These are phyloP conservation scores for Chlorella ohadii DNA, from an alignment of 139 green algal species.

Conservation along the genomic window DNA sequence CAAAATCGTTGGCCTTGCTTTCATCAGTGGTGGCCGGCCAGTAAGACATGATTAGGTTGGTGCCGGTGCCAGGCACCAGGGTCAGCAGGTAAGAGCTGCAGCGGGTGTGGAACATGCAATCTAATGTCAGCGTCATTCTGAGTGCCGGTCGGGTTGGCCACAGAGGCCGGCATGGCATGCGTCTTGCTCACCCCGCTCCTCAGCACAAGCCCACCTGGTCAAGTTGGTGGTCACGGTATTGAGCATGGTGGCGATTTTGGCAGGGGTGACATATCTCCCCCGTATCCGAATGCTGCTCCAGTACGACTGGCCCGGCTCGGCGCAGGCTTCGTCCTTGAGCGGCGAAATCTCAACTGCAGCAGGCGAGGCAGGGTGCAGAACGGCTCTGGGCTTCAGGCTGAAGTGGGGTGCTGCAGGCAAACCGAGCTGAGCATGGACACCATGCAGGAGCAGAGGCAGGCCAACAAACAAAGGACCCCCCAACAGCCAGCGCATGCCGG, in stretches of 20 bases:
- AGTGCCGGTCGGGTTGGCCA: background rate
- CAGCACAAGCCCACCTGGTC: background rate
- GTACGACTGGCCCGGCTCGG: background rate
- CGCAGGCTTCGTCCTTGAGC: background rate
- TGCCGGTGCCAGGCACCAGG: background rate
- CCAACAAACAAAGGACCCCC: too few relatives aligned
- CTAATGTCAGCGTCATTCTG: background rate
- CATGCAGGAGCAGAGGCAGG: too few relatives aligned
- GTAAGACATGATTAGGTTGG: constrained; percentile 7
- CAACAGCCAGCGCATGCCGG: too few relatives aligned
- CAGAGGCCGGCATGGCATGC: too few relatives aligned
- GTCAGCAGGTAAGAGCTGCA: constrained; percentile 22
- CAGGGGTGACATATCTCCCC: constrained; percentile 1
- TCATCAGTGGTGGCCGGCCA: constrained; percentile 8
- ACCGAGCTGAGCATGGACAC: too few relatives aligned
- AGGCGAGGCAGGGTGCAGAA: too few relatives aligned
- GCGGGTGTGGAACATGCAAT: background rate
- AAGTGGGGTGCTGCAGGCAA: too few relatives aligned
- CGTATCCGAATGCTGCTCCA: constrained; percentile 8
- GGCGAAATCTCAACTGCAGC: background rate
- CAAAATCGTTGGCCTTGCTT: background rate
- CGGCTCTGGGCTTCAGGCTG: too few relatives aligned
- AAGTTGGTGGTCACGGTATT: background rate
- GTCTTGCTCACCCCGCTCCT: background rate
- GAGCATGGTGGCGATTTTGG: background rate